Base-by-base conservation (phyloP, 306 rosid genomes). In the Cicer cuneatum region DNA sequence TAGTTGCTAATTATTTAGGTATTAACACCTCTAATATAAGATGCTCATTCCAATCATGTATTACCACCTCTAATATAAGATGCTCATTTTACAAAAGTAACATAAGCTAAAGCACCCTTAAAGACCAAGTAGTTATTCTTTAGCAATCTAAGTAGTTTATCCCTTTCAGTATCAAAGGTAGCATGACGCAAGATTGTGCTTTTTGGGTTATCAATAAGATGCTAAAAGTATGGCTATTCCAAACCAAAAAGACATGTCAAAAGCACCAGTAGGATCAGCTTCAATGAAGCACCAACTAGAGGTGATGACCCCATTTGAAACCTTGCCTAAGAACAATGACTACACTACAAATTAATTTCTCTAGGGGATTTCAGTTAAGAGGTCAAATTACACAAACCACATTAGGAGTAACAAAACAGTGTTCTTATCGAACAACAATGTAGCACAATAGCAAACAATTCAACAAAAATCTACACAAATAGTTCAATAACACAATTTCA, bases 371-470 rank as follows among this genome's bases (percentile, higher is more conserved):
- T 57, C 14, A 1, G 45, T n/a, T 56, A 10, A 1, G 45, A 78
- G 66, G 18, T 39, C 38, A 40, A 58, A 41, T 18, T 33, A 58
- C 58, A 18, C 9, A 52, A 37, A 46, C 29, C 59, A 64, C 38
- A 48, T 7, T 8, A 56, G 29, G 11, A 9, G 52, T n/a, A 39
- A 38, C n/a, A 65, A 21, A 41, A 11, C 33, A 37, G 64, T 8
- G 60, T 51, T 51, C 68, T 37, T 49, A 61, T 35, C 77, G 33
- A 47, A 47, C 41, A 74, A 51, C 24, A 66, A 29, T 19, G 66
- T 7, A 48, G 18, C 37, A 5, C 41, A 18, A 38, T 12, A 47
- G 41, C 51, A 18, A 7, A 5, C 67, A 66, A 53, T 66, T 61
- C 19, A 47, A n/a, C 43, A 39, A 62, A 68, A 51, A 21, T 2